A percentile compares a stretch with the other conserved stretches of the same genome.
phyloP scores from a whole-genome alignment of 306 rosid species.

The Glycyrrhiza uralensis region DNA sequence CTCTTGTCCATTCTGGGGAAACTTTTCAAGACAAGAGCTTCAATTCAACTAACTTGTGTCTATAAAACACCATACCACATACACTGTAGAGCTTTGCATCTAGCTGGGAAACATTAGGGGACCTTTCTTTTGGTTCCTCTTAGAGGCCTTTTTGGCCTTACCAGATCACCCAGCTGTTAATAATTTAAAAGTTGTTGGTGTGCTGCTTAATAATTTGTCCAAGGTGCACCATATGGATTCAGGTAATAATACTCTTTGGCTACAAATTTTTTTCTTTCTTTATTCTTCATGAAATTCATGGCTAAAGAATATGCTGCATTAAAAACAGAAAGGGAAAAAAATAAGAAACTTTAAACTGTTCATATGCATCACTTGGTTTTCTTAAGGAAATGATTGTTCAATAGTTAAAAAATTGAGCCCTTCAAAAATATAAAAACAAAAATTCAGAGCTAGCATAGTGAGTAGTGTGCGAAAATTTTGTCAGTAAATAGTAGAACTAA shows the following conservation, averaged over 20 bases:
- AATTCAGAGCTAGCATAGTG: not conserved
- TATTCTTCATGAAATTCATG: not conserved
- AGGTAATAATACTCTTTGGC: constrained; percentile 20
- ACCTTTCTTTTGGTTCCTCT: constrained; percentile 16
- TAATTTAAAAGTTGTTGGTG: not conserved
- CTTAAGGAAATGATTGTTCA: not conserved
- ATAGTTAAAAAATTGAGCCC: not conserved
- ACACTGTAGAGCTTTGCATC: constrained; percentile 27
- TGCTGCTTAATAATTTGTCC: not conserved
- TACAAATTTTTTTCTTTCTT: not conserved
- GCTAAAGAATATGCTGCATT: not conserved
- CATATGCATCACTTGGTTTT: not conserved
- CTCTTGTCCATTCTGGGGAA: constrained; percentile 15
- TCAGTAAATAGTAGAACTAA: not conserved
- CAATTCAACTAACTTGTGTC: not conserved
- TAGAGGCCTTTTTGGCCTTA: not conserved
- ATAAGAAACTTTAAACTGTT: not conserved
- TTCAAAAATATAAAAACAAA: not conserved
- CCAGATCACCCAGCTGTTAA: not conserved
- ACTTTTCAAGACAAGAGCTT: not conserved
- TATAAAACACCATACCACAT: constrained; percentile 19
- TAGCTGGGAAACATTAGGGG: not conserved
- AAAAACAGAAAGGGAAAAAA: not conserved
- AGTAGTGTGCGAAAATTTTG: not conserved
- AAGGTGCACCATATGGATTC: constrained; percentile 28